Percentiles rank a stretch among this genome's conserved stretches.
These are phyloP conservation scores for Acanthamoeba triangularis DNA, from an alignment of 208 protist species.

Conservation along the genomic window DNA sequence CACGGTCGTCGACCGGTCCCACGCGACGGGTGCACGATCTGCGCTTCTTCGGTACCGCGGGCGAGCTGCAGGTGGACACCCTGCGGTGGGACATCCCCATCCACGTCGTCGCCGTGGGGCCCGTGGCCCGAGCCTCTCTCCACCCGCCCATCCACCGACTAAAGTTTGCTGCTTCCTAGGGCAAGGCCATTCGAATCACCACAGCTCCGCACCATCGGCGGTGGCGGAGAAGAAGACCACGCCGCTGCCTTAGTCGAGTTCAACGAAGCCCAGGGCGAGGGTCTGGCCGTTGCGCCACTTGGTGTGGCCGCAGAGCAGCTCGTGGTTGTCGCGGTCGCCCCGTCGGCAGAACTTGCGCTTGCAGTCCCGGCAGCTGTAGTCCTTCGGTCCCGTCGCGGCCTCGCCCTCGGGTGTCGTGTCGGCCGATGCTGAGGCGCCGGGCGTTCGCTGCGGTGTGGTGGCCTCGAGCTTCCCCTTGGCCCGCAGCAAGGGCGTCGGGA, in stretches of 20 bases:
- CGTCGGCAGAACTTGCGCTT: conserved; percentile 44
- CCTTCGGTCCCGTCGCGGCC: background rate
- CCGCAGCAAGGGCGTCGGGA: background rate
- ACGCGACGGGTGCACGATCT: background rate
- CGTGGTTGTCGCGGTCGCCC: conserved; percentile 66
- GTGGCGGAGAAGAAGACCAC: background rate
- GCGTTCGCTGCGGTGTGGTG: background rate
- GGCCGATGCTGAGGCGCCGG: background rate
- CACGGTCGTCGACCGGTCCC: background rate
- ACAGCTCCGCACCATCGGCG: background rate
- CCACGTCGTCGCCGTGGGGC: background rate
- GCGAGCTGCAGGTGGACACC: conserved; percentile 14
- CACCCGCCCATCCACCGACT: conserved; percentile 7
- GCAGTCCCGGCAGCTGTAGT: conserved; percentile 59
- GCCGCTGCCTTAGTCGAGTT: background rate
- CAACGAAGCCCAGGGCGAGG: conserved; percentile 7
- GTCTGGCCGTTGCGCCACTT: conserved; percentile 57
- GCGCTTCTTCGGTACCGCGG: background rate
- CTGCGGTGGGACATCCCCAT: conserved; percentile 22
- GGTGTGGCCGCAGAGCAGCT: conserved; percentile 66
- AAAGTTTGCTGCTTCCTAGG: background rate
- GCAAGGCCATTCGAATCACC: too few relatives aligned
- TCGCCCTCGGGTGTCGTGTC: background rate
- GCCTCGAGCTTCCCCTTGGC: background rate
- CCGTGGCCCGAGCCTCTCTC: background rate